Evolutionary conservation across 2,329 filamentous ascomycete genomes (phyloP).

Genomic region (Colletotrichum musicola): DNA sequence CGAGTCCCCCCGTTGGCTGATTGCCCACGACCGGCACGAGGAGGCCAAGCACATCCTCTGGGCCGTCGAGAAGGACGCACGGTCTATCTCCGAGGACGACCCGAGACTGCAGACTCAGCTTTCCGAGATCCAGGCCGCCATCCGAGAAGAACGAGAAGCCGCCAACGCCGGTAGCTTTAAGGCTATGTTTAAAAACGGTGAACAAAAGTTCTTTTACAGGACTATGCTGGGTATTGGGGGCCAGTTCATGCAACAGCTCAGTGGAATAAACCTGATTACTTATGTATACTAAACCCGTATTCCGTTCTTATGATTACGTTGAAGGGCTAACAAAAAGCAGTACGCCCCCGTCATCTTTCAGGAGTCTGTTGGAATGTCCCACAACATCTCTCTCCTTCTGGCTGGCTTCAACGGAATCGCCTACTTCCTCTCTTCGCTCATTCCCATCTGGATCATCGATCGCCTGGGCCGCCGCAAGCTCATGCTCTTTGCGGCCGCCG

Average conservation of each 20-base stretch:
- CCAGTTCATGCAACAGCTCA: constrained; percentile 59
- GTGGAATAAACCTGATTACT: constrained; percentile 52
- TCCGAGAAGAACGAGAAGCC: constrained; percentile 55
- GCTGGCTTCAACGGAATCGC: constrained; percentile 64
- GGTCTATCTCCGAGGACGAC: constrained; percentile 44
- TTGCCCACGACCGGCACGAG: constrained; percentile 61
- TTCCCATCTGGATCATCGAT: constrained; percentile 52
- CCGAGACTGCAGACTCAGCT: constrained; percentile 45
- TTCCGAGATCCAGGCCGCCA: constrained; percentile 53
- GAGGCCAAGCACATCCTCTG: constrained; percentile 53
- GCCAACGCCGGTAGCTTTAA: constrained; percentile 48
- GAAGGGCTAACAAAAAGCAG: constrained; percentile 27
- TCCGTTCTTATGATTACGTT: too few relatives aligned
- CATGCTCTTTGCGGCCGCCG: constrained; percentile 62
- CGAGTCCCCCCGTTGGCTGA: constrained; percentile 60
- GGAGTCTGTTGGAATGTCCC: constrained; percentile 56
- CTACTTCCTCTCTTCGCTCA: constrained; percentile 48
- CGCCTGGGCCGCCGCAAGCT: constrained; percentile 67
- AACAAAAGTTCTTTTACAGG: constrained; percentile 55
- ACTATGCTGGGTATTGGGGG: constrained; percentile 57
- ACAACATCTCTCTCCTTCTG: constrained; percentile 61
- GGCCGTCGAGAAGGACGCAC: constrained; percentile 47
- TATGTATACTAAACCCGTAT: constrained; percentile 3
- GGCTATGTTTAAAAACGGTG: constrained; percentile 55
- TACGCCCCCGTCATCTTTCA: constrained; percentile 60